phyloP scores from a whole-genome alignment of 2,329 filamentous ascomycete species.

The Alternaria panax region DNA sequence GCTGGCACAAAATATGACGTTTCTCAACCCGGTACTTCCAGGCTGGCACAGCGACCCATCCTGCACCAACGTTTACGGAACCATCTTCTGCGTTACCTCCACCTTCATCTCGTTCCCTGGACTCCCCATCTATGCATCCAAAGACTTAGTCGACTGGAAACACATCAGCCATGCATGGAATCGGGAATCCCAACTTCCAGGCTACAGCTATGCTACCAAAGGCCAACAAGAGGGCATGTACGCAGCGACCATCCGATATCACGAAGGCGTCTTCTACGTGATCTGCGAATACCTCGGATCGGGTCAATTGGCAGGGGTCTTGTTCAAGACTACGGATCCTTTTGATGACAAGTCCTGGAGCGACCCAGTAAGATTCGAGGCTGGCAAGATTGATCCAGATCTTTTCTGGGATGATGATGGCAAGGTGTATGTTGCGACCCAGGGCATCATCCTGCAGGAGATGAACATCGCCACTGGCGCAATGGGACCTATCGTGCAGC shows the following conservation, averaged over 20 bases:
- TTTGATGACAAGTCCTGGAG: constrained; percentile 26
- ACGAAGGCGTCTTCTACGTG: constrained; percentile 31
- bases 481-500: constrained; percentile 36
- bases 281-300: constrained; percentile 25
- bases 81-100: constrained; percentile 60
- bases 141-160: constrained; percentile 50
- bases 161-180: constrained; percentile 28
- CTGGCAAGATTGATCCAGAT: constrained; percentile 55
- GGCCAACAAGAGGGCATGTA: constrained; percentile 27
- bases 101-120: constrained; percentile 62
- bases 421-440: constrained; percentile 55
- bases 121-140: constrained; percentile 59
- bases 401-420: constrained; percentile 66
- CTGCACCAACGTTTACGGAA: constrained; percentile 48
- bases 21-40: constrained; percentile 57
- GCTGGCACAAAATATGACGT: constrained; percentile 12
- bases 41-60: constrained; percentile 61
- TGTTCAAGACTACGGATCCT: constrained; percentile 27
- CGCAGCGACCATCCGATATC: constrained; percentile 34
- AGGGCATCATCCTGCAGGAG: constrained; percentile 28
- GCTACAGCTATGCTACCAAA: constrained; percentile 19
- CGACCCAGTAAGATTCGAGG: constrained; percentile 34
- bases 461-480: constrained; percentile 47
- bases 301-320: not conserved
- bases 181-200: constrained; percentile 25